Evolutionary conservation across 1,284 basidiomycete genomes (phyloP), one percentile per base, ranked within the genome.

Genomic region (Porodaedalea pini): DNA sequence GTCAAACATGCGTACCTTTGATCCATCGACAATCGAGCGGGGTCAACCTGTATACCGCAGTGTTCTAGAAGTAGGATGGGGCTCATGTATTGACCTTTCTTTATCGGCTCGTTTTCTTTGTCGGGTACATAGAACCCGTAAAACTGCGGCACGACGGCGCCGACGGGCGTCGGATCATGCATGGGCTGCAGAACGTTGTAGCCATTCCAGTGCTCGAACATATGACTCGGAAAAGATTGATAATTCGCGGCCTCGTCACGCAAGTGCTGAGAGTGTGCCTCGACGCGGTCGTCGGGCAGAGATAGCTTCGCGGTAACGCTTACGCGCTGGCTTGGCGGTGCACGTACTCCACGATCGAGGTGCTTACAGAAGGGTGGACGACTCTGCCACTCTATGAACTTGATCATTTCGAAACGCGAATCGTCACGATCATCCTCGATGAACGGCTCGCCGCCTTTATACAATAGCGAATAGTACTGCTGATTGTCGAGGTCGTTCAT

Each of bases 61-160:
- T 73, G 66, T 50, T 75, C 74, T 17, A 74, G 60, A 0, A 75
- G 65, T 15, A 75, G 62, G 53, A 75, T 72, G 0, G 70, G 69
- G 40, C 66, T 67, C 27, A 62, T 19, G 36, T 47, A 58, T 17
- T 43, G 34, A 37, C 59, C 53, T 5, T 25, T 21, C 31, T 54
- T 37, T 36, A 57, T 17, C 27, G 54, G 21, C 21, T 57, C 43
- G 44, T 51, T 49, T 17, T 54, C 45, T 39, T 48, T 34, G 31
- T 47, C 63, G 0, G 64, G 67, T 1, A 4, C 51, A 45, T 75
- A 76, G 54, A 67, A 73, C 6, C 75, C 74, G 40, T 73, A 76
- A 54, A 73, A 74, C 55, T 75, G 73, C 1, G 74, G 74, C 0
- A 71, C 69, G 36, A 74, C 50, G 0, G 73, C 74, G 1, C 63